A percentile compares a stretch with the other conserved stretches of the same genome.
Conservation (phyloP, 164 flowering plant species). For the Protea cynaroides region DNA sequence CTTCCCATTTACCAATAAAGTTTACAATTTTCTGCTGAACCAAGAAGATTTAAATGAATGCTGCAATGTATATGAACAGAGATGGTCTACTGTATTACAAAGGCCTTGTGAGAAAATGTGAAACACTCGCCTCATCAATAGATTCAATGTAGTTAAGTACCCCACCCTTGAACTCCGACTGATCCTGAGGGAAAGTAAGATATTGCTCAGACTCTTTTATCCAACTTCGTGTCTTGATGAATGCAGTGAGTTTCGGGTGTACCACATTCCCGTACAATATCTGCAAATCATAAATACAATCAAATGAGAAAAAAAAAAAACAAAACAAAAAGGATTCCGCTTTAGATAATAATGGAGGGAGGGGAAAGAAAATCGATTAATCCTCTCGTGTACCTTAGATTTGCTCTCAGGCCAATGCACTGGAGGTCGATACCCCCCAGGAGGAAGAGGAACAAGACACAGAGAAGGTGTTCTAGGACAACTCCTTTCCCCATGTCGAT, state of each 20-base stretch:
- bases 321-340: neutral
- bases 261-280: constrained; percentile 67
- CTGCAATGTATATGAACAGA: too few species aligned
- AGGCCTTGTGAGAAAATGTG: neutral
- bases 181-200: constrained; percentile 68
- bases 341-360: too few species aligned
- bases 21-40: too few species aligned
- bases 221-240: constrained; percentile 59
- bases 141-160: constrained; percentile 72
- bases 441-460: constrained; percentile 89
- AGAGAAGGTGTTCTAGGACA: constrained; percentile 64
- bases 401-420: constrained; percentile 88
- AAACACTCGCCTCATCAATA: constrained; percentile 68
- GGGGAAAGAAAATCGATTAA: neutral
- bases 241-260: constrained; percentile 81
- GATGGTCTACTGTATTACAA: too few species aligned
- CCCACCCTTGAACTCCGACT: constrained; percentile 66
- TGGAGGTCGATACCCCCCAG: constrained; percentile 57
- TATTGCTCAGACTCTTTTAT: constrained; percentile 54
- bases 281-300: constrained; percentile 32
- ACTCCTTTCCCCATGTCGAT: constrained; percentile 80
- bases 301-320: neutral
- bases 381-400: constrained; percentile 43
- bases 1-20: too few species aligned
- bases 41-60: too few species aligned